These are phyloP conservation scores for Colletotrichum musicola DNA, from an alignment of 2,329 filamentous ascomycete species.

Conservation along the genomic window DNA sequence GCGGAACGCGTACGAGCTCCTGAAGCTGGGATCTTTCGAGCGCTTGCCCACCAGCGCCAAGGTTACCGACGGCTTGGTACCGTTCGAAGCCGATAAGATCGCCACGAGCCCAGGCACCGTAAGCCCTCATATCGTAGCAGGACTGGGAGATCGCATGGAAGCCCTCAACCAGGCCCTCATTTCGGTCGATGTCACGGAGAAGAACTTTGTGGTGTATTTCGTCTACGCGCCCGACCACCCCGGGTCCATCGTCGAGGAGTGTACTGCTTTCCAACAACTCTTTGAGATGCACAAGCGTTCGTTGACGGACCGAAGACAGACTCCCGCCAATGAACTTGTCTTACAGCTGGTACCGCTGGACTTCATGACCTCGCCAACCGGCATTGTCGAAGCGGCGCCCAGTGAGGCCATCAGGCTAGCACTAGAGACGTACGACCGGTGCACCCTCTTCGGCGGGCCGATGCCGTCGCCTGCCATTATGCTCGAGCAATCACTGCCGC, in stretches of 20 bases:
- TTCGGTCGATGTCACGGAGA: conserved; percentile 56
- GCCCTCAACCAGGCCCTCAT: conserved; percentile 61
- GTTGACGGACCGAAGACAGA: conserved; percentile 57
- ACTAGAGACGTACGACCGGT: conserved; percentile 83
- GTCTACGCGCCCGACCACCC: conserved; percentile 76
- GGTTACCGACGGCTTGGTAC: conserved; percentile 62
- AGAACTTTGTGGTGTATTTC: conserved; percentile 82
- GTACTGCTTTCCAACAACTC: conserved; percentile 79
- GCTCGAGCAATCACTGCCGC: conserved; percentile 77
- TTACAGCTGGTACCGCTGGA: conserved; percentile 80
- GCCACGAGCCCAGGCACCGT: conserved; percentile 32
- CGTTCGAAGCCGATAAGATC: conserved; percentile 62
- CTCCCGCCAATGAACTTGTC: conserved; percentile 74
- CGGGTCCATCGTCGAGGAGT: conserved; percentile 76
- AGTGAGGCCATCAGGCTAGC: conserved; percentile 73
- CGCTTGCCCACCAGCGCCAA: conserved; percentile 58
- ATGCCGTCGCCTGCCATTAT: conserved; percentile 78
- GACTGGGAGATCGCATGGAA: conserved; percentile 62
- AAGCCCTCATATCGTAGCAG: conserved; percentile 43
- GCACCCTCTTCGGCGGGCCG: conserved; percentile 67
- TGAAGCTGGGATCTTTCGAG: conserved; percentile 77
- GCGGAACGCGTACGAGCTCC: conserved; percentile 78
- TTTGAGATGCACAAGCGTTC: conserved; percentile 72
- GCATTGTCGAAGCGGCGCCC: conserved; percentile 72
- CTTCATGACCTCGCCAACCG: conserved; percentile 73